Percentiles rank a stretch among this genome's conserved stretches.
Evolutionary conservation across 371 early-diverging fungal genomes (phyloP).

Genomic region (Syncephalastrum racemosum): DNA sequence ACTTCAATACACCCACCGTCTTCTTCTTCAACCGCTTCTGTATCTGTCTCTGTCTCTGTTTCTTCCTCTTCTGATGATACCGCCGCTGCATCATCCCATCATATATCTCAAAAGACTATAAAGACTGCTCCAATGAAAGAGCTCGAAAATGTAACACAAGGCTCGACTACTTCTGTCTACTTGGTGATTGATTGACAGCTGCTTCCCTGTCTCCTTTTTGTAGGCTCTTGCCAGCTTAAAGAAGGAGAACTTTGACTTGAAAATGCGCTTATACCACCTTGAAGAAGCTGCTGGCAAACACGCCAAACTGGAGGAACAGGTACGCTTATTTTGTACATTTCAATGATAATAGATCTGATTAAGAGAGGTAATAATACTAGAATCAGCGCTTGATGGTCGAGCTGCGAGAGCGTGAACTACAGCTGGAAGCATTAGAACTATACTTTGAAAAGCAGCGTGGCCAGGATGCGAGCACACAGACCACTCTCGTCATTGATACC

Average conservation of each 20-base stretch:
- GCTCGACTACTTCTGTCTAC: neutral
- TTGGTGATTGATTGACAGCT: neutral
- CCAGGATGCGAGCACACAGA: constrained; percentile 17
- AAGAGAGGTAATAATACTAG: no score
- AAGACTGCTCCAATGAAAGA: constrained; percentile 8
- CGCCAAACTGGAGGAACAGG: constrained; percentile 4
- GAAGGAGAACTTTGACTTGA: constrained; percentile 51
- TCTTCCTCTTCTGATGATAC: no score
- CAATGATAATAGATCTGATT: no score
- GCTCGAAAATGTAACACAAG: constrained; percentile 7
- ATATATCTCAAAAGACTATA: no score
- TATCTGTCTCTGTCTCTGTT: no score
- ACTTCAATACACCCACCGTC: no score
- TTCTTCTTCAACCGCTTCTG: no score
- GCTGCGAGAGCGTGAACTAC: constrained; percentile 12
- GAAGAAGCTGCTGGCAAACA: constrained; percentile 11
- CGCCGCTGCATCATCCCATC: no score
- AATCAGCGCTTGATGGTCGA: constrained; percentile 14
- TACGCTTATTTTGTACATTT: neutral
- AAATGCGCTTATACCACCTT: constrained; percentile 37
- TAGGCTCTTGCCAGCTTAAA: constrained; percentile 43
- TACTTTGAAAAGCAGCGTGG: constrained; percentile 1
- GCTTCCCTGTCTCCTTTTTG: constrained; percentile 3
- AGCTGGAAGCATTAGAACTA: constrained; percentile 8
- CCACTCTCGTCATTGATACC: neutral